A percentile compares a stretch with the other conserved stretches of the same genome.
phyloP scores from a whole-genome alignment of 1,284 basidiomycete genomes.

The Ganoderma leucocontextum region DNA sequence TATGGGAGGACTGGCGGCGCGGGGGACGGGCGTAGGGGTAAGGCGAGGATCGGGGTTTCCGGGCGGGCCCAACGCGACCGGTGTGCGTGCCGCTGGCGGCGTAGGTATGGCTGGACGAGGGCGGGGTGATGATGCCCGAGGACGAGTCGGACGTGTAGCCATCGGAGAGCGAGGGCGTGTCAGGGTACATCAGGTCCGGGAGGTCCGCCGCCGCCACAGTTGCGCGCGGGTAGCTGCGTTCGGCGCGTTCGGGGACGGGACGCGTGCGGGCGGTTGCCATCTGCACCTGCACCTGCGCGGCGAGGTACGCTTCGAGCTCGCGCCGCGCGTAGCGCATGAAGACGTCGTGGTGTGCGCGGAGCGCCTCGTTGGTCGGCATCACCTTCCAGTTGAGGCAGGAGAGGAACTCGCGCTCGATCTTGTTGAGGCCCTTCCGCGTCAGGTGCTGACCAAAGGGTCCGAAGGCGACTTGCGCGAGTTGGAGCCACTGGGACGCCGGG shows the following conservation, averaged over 20 bases:
- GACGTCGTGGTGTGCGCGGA: slow-evolving; percentile 59
- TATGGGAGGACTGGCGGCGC: slow-evolving; percentile 1
- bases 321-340: slow-evolving; percentile 39
- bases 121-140: slow-evolving; percentile 24
- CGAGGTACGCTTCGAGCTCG: not conserved
- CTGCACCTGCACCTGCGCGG: not conserved
- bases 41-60: slow-evolving; percentile 3
- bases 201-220: not conserved
- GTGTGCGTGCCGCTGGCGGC: not conserved
- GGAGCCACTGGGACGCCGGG: not conserved
- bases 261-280: not conserved
- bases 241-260: slow-evolving; percentile 7
- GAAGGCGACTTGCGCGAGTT: not conserved
- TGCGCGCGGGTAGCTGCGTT: not conserved
- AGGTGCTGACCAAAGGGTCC: slow-evolving; percentile 3
- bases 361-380: slow-evolving; percentile 58
- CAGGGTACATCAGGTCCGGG: slow-evolving; percentile 29
- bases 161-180: slow-evolving; percentile 23
- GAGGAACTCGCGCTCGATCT: slow-evolving; percentile 71
- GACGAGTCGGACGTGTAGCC: slow-evolving; percentile 12
- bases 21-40: slow-evolving; percentile 17
- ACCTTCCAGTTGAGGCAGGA: slow-evolving; percentile 69
- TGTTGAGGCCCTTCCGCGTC: not conserved
- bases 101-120: not conserved
- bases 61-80: slow-evolving; percentile 6